Evolutionary conservation across 2,329 filamentous ascomycete genomes (phyloP).

Genomic region (Fusarium sulawesiense): DNA sequence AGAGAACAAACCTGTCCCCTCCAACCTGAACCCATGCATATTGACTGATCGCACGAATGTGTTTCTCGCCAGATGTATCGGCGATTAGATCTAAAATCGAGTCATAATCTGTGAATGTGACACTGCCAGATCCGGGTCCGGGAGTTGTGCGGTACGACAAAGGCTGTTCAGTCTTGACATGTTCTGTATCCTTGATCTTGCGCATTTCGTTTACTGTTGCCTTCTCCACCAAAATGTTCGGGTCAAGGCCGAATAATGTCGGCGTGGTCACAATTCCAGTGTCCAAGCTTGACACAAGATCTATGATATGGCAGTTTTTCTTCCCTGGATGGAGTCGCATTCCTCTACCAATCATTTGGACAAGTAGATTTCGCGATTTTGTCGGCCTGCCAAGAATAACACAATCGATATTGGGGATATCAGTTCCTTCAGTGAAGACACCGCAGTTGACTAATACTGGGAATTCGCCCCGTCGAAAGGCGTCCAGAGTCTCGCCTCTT

Average conservation of each 20-base stretch:
- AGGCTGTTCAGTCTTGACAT: constrained; percentile 35
- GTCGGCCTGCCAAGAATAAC: constrained; percentile 89
- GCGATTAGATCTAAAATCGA: constrained; percentile 91
- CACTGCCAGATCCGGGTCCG: constrained; percentile 50
- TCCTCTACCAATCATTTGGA: constrained; percentile 98
- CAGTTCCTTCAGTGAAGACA: constrained; percentile 96
- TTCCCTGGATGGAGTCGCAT: constrained; percentile 87
- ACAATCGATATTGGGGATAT: constrained; percentile 97
- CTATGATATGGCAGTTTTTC: constrained; percentile 91
- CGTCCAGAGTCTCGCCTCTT: constrained; percentile 76
- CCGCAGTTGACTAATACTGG: constrained; percentile 94
- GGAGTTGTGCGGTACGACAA: constrained; percentile 25
- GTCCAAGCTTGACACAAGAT: constrained; percentile 89
- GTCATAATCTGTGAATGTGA: constrained; percentile 91
- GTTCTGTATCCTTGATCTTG: constrained; percentile 60
- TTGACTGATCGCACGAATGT: constrained; percentile 80
- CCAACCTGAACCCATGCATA: constrained; percentile 86
- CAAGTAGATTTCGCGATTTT: constrained; percentile 88
- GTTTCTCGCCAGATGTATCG: constrained; percentile 80
- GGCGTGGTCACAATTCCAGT: constrained; percentile 90
- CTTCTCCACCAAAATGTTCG: constrained; percentile 77
- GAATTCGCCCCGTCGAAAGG: constrained; percentile 80
- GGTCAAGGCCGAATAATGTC: constrained; percentile 92
- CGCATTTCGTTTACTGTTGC: constrained; percentile 72
- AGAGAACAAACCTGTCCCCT: constrained; percentile 77